Conservation (phyloP, 148 eudicot species). For the Vaccinium macrocarpon region DNA sequence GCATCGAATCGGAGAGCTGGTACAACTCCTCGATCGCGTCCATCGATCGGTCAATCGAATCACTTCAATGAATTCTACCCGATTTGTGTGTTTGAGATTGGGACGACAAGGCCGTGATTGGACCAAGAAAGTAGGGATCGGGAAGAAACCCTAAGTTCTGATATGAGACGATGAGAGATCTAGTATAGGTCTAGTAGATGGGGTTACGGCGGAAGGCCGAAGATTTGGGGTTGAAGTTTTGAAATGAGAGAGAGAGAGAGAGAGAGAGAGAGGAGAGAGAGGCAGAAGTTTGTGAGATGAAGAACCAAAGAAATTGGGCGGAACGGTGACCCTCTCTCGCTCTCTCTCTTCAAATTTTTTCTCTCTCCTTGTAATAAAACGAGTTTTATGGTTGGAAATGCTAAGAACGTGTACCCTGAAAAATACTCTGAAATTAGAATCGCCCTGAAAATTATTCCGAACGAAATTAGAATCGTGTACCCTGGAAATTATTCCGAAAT, state of each 20-base stretch:
- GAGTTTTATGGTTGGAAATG: neutral
- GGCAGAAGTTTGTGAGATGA: neutral
- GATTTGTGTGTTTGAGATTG: neutral
- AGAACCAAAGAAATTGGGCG: neutral
- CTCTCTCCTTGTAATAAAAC: slow-evolving; percentile 2
- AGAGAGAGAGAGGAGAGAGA: neutral
- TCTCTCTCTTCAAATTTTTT: neutral
- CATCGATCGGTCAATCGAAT: slow-evolving; percentile 37
- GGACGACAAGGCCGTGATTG: slow-evolving; percentile 13
- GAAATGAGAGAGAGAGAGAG: slow-evolving; percentile 2
- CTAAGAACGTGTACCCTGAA: too few species aligned
- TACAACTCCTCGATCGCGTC: slow-evolving; percentile 92
- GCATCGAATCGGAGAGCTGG: slow-evolving; percentile 85
- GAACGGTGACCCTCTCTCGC: neutral
- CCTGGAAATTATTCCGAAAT: too few species aligned
- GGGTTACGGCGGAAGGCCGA: slow-evolving; percentile 22
- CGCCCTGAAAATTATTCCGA: too few species aligned
- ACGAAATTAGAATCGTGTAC: too few species aligned
- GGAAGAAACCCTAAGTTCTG: slow-evolving; percentile 14
- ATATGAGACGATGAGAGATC: neutral
- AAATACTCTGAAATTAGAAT: too few species aligned
- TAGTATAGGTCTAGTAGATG: neutral
- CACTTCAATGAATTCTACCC: neutral
- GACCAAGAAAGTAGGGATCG: neutral
- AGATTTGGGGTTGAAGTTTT: slow-evolving; percentile 17